A percentile compares a stretch with the other conserved stretches of the same genome.
Evolutionary conservation across 2,329 filamentous ascomycete species (phyloP).

Genomic region (Beauveria rudraprayagi): DNA sequence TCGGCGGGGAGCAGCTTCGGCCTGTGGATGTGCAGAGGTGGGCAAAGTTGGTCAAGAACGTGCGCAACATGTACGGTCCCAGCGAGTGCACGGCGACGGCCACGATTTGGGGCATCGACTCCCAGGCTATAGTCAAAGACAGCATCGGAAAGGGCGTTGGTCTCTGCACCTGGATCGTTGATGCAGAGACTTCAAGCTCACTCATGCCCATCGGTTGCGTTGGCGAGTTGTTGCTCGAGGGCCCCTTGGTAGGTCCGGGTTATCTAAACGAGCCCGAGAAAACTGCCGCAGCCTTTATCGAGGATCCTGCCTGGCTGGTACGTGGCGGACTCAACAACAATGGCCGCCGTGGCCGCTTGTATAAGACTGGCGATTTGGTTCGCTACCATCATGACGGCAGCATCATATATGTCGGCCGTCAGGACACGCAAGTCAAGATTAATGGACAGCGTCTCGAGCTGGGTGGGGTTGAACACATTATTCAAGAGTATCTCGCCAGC

Average conservation of each 20-base stretch:
- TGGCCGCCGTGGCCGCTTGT: constrained; percentile 16
- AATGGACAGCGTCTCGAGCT: constrained; percentile 44
- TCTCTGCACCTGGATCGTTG: constrained; percentile 17
- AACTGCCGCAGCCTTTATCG: constrained; percentile 25
- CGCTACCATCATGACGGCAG: constrained; percentile 23
- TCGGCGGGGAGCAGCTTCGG: constrained; percentile 2
- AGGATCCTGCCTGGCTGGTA: constrained; percentile 30
- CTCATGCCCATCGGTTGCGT: constrained; percentile 17
- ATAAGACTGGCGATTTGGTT: constrained; percentile 15
- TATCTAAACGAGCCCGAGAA: constrained; percentile 17
- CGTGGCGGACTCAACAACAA: neutral
- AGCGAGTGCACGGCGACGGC: constrained; percentile 1
- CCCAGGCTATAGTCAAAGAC: neutral
- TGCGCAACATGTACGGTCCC: constrained; percentile 1
- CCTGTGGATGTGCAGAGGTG: neutral
- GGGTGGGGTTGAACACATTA: constrained; percentile 1
- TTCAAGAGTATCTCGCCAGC: neutral
- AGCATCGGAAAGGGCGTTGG: constrained; percentile 10
- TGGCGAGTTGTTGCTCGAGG: constrained; percentile 22
- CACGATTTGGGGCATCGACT: neutral
- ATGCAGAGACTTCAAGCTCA: constrained; percentile 12
- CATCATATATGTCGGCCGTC: constrained; percentile 35
- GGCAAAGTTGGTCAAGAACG: neutral
- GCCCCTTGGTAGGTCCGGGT: constrained; percentile 17
- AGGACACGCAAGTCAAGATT: constrained; percentile 46